Conservation (phyloP, 192 early-diverging fungal genomes). For the Linderina pennispora region DNA sequence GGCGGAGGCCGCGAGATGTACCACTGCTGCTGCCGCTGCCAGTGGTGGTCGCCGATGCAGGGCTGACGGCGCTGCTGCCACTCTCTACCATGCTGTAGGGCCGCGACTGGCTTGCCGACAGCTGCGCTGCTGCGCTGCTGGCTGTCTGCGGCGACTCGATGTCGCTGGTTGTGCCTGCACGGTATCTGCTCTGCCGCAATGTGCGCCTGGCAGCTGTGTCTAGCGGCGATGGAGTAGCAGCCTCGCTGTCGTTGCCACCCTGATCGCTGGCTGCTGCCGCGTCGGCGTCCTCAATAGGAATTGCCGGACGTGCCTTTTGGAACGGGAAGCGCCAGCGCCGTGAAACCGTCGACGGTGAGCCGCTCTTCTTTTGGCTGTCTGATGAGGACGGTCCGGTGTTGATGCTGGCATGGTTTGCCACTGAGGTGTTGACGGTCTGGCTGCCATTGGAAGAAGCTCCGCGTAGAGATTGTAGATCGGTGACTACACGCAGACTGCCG, state of each 20-base stretch:
- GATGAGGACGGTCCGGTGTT: slow-evolving; percentile 12
- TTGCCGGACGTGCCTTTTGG: too few relatives aligned
- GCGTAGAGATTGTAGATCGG: slow-evolving; percentile 31
- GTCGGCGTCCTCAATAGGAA: too few relatives aligned
- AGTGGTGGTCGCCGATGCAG: not conserved
- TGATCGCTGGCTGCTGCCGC: slow-evolving; percentile 3
- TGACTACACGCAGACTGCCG: slow-evolving; percentile 25
- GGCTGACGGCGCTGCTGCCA: slow-evolving; percentile 3
- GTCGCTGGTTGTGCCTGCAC: slow-evolving; percentile 45
- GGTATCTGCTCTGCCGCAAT: slow-evolving; percentile 27
- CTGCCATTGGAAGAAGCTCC: not conserved
- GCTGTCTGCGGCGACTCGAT: slow-evolving; percentile 34
- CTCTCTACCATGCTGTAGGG: slow-evolving; percentile 46
- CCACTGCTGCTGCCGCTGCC: not conserved
- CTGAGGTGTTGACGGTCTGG: too few relatives aligned
- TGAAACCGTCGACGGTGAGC: slow-evolving; percentile 23
- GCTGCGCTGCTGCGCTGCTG: slow-evolving; percentile 4
- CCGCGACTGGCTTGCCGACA: slow-evolving; percentile 11
- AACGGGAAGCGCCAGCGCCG: slow-evolving; percentile 43
- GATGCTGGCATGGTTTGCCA: too few relatives aligned
- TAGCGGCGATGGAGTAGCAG: slow-evolving; percentile 1
- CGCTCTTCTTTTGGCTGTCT: slow-evolving; percentile 24
- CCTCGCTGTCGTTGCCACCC: slow-evolving; percentile 3
- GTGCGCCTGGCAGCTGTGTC: not conserved
- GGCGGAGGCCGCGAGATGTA: too few relatives aligned